A percentile compares a stretch with the other conserved stretches of the same genome.
Conservation (phyloP, 139 green algal species). For the Micromonas commoda region DNA sequence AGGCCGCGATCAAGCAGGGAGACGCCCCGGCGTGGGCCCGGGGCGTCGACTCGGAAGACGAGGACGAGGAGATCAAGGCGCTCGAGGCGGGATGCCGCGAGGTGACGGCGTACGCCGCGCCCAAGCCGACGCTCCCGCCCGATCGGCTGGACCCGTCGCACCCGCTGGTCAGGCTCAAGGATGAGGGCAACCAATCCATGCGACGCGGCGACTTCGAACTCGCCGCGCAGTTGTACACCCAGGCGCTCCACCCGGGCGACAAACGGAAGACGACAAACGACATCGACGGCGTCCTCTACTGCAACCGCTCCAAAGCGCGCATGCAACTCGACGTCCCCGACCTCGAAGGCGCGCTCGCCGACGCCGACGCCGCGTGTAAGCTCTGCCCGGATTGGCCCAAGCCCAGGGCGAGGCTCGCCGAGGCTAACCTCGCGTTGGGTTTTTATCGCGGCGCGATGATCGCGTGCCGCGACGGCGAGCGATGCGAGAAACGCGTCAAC, state of each 20-base stretch:
- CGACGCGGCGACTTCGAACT: not conserved
- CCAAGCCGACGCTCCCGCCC: not conserved
- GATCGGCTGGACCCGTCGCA: not conserved
- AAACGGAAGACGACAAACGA: not conserved
- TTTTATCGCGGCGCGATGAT: constrained; percentile 19
- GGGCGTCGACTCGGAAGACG: not conserved
- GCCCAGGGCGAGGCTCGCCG: constrained; percentile 44
- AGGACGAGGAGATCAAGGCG: not conserved
- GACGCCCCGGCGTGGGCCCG: too few species aligned
- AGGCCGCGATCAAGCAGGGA: not conserved
- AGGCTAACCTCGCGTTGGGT: constrained; percentile 32
- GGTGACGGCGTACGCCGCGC: not conserved
- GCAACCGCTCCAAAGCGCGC: constrained; percentile 3
- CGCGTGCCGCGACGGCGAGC: constrained; percentile 12
- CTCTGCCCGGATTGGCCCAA: constrained; percentile 49
- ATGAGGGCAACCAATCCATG: not conserved
- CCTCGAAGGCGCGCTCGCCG: constrained; percentile 33
- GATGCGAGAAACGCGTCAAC: not conserved
- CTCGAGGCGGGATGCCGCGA: not conserved
- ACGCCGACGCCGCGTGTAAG: constrained; percentile 35
- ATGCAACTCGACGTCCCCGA: not conserved
- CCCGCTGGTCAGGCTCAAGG: not conserved
- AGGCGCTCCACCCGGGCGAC: not conserved
- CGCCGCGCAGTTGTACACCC: not conserved
- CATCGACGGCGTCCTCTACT: not conserved